Base-by-base conservation (phyloP, 768 basidiomycete species). In the Hypholoma sublateritium region DNA sequence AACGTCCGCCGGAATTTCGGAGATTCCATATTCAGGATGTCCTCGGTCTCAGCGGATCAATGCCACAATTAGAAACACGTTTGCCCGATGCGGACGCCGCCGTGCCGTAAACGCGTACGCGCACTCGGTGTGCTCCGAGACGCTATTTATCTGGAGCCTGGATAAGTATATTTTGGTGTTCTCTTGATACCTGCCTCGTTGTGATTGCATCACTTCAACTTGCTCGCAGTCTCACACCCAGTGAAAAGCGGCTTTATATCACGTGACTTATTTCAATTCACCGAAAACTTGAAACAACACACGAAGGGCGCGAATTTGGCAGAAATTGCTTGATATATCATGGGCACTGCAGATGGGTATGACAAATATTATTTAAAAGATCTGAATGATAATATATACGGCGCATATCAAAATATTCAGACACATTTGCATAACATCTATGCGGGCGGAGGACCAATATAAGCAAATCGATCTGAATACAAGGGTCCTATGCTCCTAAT, bases 221-320 rank as follows among this genome's bases (percentile, higher is more conserved):
- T n/a, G n/a, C n/a, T n/a, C n/a, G n/a, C n/a, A n/a, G n/a, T n/a
- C n/a, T n/a, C n/a, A 28, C 7, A 43, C 57, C 57, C 57, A 25
- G 50, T 58, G 57, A 58, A 58, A 58, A 58, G 35, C 44, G 47
- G 47, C 57, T 53, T 25, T 44, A 57, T 21, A 6, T 57, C 56
- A 57, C 42, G 43, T 57, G 56, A 57, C 51, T 52, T 57, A 57
- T 57, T 57, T 57, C 19, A 14, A 57, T 57, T 57, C 56, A 43
- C 22, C 9, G 49, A 24, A 4, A 57, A 57, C 42, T 57, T 52
- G 44, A 57, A 57, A 57, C 56, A 14, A 49, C 50, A 51, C 43
- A 24, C 43, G 43, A 58, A 37, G 32, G 50, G 50, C 43, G 48
- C 50, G 43, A 58, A 45, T 53, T 35, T 53, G 51, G 46, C 46